Percentiles rank a stretch among this genome's conserved stretches.
phyloP scores from a whole-genome alignment of 371 early-diverging fungal genomes.

The Rhizopus arrhizus region DNA sequence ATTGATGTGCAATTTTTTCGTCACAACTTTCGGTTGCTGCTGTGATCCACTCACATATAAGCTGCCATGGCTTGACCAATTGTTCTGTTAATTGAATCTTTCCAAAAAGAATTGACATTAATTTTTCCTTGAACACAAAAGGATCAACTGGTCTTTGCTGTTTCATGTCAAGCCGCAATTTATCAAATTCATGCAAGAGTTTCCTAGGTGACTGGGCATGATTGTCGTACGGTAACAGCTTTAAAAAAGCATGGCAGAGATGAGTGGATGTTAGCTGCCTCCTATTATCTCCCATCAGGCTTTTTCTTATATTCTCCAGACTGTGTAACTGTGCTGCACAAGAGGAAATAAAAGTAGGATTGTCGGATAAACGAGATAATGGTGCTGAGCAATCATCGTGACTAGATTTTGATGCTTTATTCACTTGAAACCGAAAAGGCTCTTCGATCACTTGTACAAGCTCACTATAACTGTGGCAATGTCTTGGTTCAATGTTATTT shows the following conservation, averaged over 20 bases:
- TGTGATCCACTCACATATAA: constrained; percentile 41
- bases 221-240: constrained; percentile 9
- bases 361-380: constrained; percentile 4
- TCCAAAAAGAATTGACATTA: constrained; percentile 37
- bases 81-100: constrained; percentile 35
- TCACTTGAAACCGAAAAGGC: constrained; percentile 23
- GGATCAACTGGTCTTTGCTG: constrained; percentile 13
- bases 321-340: constrained; percentile 5
- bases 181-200: constrained; percentile 26
- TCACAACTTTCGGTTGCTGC: neutral
- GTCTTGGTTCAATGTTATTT: constrained; percentile 34
- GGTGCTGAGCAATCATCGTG: constrained; percentile 4
- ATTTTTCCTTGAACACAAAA: constrained; percentile 19
- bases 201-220: constrained; percentile 1
- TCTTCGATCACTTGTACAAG: constrained; percentile 40
- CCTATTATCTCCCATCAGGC: neutral
- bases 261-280: constrained; percentile 4
- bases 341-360: constrained; percentile 13
- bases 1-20: neutral
- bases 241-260: constrained; percentile 18
- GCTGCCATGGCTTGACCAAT: constrained; percentile 30
- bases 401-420: neutral
- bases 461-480: constrained; percentile 34
- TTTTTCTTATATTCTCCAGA: constrained; percentile 1
- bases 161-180: constrained; percentile 16